Conservation (phyloP, 805 yeast genomes). For the Candida orba region DNA sequence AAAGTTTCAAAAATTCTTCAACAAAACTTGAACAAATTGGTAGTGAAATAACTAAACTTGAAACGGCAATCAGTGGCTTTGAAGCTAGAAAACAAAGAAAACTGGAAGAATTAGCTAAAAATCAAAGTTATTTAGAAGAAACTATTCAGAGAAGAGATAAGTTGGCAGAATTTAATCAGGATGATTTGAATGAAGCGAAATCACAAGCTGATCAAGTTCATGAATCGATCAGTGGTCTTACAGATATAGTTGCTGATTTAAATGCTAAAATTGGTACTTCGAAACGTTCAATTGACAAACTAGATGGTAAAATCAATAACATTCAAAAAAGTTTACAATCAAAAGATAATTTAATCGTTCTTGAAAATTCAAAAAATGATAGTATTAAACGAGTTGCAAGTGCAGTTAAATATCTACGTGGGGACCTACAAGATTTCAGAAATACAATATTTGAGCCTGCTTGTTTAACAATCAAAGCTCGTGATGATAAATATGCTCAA, state of each 20-base stretch:
- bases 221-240: too few species aligned
- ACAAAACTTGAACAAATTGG: neutral
- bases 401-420: conserved; percentile 37
- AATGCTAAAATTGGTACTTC: conserved; percentile 35
- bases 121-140: conserved; percentile 9
- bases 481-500: conserved; percentile 41
- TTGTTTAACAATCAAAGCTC: conserved; percentile 50
- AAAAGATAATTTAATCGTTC: conserved; percentile 44
- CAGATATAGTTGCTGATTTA: conserved; percentile 21
- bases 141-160: conserved; percentile 13
- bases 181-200: conserved; percentile 12
- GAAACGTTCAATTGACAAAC: conserved; percentile 26
- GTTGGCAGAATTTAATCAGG: conserved; percentile 14
- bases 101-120: neutral
- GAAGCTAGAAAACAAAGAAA: conserved; percentile 4
- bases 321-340: conserved; percentile 33
- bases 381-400: conserved; percentile 7
- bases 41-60: neutral
- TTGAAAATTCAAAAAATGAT: conserved; percentile 25
- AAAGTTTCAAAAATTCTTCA: neutral
- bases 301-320: conserved; percentile 23
- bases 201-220: conserved; percentile 8
- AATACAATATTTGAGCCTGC: conserved; percentile 67
- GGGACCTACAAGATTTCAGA: conserved; percentile 27
- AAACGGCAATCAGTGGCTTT: neutral